phyloP scores from a whole-genome alignment of 345 rosid genomes.

The Populus nigra region DNA sequence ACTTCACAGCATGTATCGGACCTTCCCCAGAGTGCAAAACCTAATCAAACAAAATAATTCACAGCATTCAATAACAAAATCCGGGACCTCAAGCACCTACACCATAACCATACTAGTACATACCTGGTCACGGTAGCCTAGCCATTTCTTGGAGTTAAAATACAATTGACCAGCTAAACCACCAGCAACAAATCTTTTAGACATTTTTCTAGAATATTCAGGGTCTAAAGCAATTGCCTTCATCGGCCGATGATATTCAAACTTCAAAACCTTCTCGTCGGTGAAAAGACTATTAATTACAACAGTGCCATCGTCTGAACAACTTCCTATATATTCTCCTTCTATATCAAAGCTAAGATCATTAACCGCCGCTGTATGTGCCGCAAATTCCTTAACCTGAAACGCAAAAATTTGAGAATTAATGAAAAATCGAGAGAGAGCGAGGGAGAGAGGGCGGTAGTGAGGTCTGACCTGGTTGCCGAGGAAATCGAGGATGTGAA shows the following conservation, averaged over 20 bases:
- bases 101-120: conserved; percentile 13
- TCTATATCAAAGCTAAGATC: conserved; percentile 88
- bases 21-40: conserved; percentile 99
- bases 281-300: conserved; percentile 89
- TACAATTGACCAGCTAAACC: conserved; percentile 95
- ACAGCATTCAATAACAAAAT: not conserved
- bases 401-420: not conserved
- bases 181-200: conserved; percentile 88
- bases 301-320: conserved; percentile 97
- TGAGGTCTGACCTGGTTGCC: conserved; percentile 71
- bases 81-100: not conserved
- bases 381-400: conserved; percentile 77
- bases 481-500: conserved; percentile 91
- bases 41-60: conserved; percentile 32
- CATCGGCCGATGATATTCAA: conserved; percentile 97
- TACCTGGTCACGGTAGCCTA: conserved; percentile 89
- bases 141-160: conserved; percentile 86
- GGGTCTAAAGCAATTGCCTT: conserved; percentile 93
- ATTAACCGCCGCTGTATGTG: conserved; percentile 85
- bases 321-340: conserved; percentile 94
- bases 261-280: conserved; percentile 76
- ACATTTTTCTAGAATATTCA: conserved; percentile 64
- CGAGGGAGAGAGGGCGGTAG: not conserved
- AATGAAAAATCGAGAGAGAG: not conserved
- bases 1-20: conserved; percentile 87